A percentile compares a stretch with the other conserved stretches of the same genome.
phyloP scores from a whole-genome alignment of 1,284 basidiomycete species.

The Puccinia brachypodii region DNA sequence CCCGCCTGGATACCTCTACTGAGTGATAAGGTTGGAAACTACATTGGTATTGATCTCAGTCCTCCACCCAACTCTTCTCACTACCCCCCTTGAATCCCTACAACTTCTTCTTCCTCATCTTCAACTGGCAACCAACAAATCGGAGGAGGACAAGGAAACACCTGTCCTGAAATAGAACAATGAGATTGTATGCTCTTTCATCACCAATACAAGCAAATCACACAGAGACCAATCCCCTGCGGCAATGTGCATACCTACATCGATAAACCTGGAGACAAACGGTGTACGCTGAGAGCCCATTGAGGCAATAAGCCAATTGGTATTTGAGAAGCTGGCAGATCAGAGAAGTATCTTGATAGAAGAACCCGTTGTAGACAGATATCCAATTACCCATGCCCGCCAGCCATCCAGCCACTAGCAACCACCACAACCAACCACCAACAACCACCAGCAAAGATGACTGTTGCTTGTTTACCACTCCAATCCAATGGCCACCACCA shows the following conservation, averaged over 20 bases:
- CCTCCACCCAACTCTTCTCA: conserved; percentile 60
- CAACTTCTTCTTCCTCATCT: not conserved
- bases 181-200: too few species aligned
- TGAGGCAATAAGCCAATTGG: too few species aligned
- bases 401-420: not conserved
- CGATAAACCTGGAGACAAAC: too few species aligned
- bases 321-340: too few species aligned
- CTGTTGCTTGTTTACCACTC: not conserved
- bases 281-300: too few species aligned
- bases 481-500: not conserved
- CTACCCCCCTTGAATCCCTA: not conserved
- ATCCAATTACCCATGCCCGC: not conserved
- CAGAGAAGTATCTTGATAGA: too few species aligned
- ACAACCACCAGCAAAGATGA: not conserved
- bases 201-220: conserved; percentile 22
- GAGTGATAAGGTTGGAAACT: conserved; percentile 91
- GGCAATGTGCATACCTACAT: too few species aligned
- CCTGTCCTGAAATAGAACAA: conserved; percentile 35
- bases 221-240: too few species aligned
- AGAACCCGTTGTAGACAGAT: too few species aligned
- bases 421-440: not conserved
- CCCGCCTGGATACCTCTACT: conserved; percentile 95
- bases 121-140: conserved; percentile 6
- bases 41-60: conserved; percentile 90
- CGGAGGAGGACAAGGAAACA: conserved; percentile 39